Evolutionary conservation across 192 early-diverging fungal genomes (phyloP), one percentile per base, ranked within the genome.

Genomic region (Backusella westeae): DNA sequence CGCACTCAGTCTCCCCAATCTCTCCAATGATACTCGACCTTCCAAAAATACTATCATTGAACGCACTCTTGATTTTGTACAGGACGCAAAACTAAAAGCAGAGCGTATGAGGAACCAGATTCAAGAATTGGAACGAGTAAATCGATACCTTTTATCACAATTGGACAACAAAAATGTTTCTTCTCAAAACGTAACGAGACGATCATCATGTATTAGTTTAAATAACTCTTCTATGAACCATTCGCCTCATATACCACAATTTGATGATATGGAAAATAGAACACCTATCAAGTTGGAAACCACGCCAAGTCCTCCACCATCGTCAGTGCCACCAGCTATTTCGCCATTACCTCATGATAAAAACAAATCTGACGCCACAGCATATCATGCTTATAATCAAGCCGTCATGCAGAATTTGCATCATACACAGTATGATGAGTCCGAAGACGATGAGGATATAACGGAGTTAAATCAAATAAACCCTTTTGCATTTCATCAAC

Each of bases 41-140:
- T 90, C 89, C 71, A 95, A 95, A 77, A 88, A 90, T 35, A 90
- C 88, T 32, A 95, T 95, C 52, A 91, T 95, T 36, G 85, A 92
- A 56, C 87, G 90, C 74, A 91, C 92, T 17, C 83, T 95, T 29
- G 92, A 93, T 8, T 92, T 89, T 77, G 87, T 71, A n/a, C 46
- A 68, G n/a, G 38, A 65, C 1, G 74, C 76, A 19, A 38, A 78
- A 4, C 2, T 35, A 26, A 74, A 78, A 59, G 80, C 78, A 68
- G 76, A 72, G 26, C 49, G 73, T 26, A 78, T 75, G 52, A 38
- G 42, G 6, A 72, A 74, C 10, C 42, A 77, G 56, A 77, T 81
- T 34, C n/a, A 66, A 29, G 73, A 77, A 44, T 36, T 78, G 1
- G 38, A 73, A 14, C 69, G 71, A 34, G 35, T 38, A 6, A 79